Percentiles rank a stretch among this genome's conserved stretches.
These are phyloP conservation scores for Leptomonas seymouri DNA, from an alignment of 208 protist genomes.

Conservation along the genomic window DNA sequence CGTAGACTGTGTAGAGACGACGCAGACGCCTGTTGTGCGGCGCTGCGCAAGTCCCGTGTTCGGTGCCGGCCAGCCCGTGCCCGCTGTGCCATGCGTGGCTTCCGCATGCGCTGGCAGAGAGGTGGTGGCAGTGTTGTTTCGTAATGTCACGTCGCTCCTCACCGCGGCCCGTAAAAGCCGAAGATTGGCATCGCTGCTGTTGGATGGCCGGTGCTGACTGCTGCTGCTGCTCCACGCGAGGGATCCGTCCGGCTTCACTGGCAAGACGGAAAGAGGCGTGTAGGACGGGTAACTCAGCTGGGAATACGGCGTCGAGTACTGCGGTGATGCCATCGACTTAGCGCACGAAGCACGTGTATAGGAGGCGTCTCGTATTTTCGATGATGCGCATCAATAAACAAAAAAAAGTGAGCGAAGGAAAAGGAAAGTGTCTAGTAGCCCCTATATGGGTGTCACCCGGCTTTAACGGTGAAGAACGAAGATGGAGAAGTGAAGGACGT, in stretches of 20 bases:
- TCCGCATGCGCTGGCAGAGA: neutral
- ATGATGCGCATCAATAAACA: no score
- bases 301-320: conserved; percentile 44
- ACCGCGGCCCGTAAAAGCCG: conserved; percentile 17
- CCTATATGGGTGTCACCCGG: no score
- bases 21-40: neutral
- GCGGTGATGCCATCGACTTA: conserved; percentile 19
- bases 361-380: no score
- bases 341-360: no score
- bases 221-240: neutral
- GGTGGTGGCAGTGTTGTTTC: neutral
- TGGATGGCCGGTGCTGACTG: neutral
- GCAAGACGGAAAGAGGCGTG: conserved; percentile 35
- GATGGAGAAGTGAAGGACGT: no score
- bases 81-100: neutral
- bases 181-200: conserved; percentile 10
- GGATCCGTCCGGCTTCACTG: conserved; percentile 20
- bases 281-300: conserved; percentile 44
- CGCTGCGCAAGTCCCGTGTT: neutral
- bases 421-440: no score
- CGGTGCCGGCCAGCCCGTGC: neutral
- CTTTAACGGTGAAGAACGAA: no score
- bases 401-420: no score
- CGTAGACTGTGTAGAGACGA: conserved; percentile 7
- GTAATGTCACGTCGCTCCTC: conserved; percentile 11